phyloP scores from a whole-genome alignment of 805 yeast species.

The Alloascoidea hylecoeti region DNA sequence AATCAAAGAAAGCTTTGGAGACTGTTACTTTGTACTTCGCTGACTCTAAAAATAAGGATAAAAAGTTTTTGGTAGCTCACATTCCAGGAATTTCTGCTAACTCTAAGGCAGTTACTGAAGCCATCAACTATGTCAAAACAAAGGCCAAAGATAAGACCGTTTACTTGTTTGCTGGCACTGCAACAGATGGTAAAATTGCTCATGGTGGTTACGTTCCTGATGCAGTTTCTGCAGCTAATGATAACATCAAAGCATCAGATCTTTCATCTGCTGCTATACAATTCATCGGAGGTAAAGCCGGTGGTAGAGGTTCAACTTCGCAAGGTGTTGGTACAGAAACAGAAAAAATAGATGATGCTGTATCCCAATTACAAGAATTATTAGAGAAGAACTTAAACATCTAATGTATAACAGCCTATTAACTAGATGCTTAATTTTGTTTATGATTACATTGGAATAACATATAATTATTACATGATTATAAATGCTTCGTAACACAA shows the following conservation, averaged over 20 bases:
- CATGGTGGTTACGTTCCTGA: constrained; percentile 71
- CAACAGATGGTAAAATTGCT: constrained; percentile 54
- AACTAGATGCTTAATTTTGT: too few relatives aligned
- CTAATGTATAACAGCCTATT: too few relatives aligned
- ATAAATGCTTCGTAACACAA: too few relatives aligned
- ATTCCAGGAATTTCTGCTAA: constrained; percentile 55
- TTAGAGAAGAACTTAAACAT: too few relatives aligned
- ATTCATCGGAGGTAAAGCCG: constrained; percentile 90
- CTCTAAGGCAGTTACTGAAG: constrained; percentile 92
- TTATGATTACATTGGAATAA: too few relatives aligned
- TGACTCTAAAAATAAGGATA: constrained; percentile 29
- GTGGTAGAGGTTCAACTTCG: constrained; percentile 93
- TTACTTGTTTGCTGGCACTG: constrained; percentile 62
- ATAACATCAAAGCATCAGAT: constrained; percentile 64
- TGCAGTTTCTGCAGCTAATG: constrained; percentile 45
- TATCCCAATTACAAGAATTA: too few relatives aligned
- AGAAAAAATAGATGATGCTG: constrained; percentile 55
- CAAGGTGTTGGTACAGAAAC: constrained; percentile 94
- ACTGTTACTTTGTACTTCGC: constrained; percentile 57
- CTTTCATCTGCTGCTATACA: constrained; percentile 59
- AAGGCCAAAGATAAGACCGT: constrained; percentile 61
- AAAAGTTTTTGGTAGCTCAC: constrained; percentile 51
- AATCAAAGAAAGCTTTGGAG: constrained; percentile 68
- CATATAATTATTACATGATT: too few relatives aligned
- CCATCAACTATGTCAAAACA: constrained; percentile 70